phyloP scores from a whole-genome alignment of 73 alveolate species.

The Blepharisma japonicum region DNA sequence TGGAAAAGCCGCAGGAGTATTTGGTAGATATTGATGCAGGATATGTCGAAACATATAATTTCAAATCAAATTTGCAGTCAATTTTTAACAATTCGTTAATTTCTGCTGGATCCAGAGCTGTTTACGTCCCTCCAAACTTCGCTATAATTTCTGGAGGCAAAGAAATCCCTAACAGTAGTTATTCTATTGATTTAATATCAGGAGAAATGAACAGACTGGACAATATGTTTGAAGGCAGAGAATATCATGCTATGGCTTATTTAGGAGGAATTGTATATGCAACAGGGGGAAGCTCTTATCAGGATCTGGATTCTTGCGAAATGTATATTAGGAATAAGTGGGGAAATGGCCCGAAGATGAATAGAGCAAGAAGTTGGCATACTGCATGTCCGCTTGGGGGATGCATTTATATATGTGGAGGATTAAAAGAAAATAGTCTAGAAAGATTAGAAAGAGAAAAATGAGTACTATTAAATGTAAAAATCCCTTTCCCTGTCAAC shows the following conservation, averaged over 20 bases:
- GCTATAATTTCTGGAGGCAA: conserved; percentile 18
- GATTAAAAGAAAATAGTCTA: neutral
- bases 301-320: conserved; percentile 7
- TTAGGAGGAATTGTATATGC: neutral
- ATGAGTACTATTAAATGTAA: neutral
- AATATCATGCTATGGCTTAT: neutral
- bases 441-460: neutral
- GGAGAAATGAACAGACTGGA: neutral
- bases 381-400: neutral
- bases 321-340: neutral
- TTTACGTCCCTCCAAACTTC: neutral
- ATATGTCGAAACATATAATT: too few species aligned
- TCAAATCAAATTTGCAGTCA: too few species aligned
- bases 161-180: neutral
- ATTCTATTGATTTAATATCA: neutral
- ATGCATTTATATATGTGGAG: conserved; percentile 12
- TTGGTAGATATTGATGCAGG: too few species aligned
- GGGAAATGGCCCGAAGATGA: neutral
- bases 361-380: conserved; percentile 6
- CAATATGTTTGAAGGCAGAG: conserved; percentile 10
- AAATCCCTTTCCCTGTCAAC: neutral
- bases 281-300: conserved; percentile 6
- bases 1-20: too few species aligned
- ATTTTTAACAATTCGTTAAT: too few species aligned
- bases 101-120: conserved; percentile 8